Percentiles rank a stretch among this genome's conserved stretches.
These are phyloP conservation scores for Metschnikowia aberdeeniae DNA, from an alignment of 805 yeast genomes.

Conservation along the genomic window DNA sequence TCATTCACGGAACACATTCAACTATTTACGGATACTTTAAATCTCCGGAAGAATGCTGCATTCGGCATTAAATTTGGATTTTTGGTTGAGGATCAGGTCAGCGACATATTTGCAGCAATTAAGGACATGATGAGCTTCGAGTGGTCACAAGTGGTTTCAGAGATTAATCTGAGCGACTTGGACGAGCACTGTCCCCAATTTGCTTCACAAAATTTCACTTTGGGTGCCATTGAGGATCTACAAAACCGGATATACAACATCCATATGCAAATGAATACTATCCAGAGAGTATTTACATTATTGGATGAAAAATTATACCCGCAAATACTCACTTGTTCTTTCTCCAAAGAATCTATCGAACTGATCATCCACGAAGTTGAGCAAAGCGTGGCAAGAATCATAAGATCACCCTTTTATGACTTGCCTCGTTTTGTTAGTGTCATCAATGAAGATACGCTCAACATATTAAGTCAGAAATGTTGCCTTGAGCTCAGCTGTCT, in stretches of 20 bases:
- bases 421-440: conserved; percentile 18
- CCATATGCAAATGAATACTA: conserved; percentile 7
- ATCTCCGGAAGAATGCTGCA: conserved; percentile 21
- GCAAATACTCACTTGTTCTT: conserved; percentile 4
- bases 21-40: conserved; percentile 32
- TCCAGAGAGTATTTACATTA: conserved; percentile 4
- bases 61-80: conserved; percentile 39
- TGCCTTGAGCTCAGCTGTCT: not conserved
- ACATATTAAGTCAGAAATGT: not conserved
- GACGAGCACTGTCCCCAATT: conserved; percentile 15
- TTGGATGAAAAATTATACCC: conserved; percentile 7
- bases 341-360: conserved; percentile 1
- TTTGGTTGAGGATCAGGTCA: conserved; percentile 36
- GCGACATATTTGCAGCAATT: conserved; percentile 25
- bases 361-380: conserved; percentile 3
- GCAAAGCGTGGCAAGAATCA: conserved; percentile 4
- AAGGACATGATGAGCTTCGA: conserved; percentile 1
- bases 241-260: conserved; percentile 22
- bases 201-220: not conserved
- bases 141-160: conserved; percentile 13
- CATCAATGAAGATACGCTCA: conserved; percentile 23
- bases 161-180: conserved; percentile 19
- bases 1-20: conserved; percentile 49
- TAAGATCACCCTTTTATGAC: conserved; percentile 17
- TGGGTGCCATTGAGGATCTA: conserved; percentile 21